These are phyloP conservation scores for Barnettozyma sucrosica DNA, from an alignment of 805 yeast species.

Conservation along the genomic window DNA sequence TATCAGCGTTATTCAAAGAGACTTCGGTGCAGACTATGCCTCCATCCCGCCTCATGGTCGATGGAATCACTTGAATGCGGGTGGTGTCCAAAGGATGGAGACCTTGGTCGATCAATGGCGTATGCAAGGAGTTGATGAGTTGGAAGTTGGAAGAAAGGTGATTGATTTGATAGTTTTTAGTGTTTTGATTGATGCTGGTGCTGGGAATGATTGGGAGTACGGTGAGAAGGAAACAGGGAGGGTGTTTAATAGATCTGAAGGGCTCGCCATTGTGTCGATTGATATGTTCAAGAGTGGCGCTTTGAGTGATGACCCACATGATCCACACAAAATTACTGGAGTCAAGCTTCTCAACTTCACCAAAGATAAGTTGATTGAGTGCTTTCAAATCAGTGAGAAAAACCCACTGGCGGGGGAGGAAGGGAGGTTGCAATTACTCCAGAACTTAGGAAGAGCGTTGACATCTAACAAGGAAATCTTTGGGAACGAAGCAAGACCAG, in stretches of 20 bases:
- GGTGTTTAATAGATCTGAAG: constrained; percentile 47
- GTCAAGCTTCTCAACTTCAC: constrained; percentile 32
- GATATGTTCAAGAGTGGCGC: constrained; percentile 47
- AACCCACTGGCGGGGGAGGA: constrained; percentile 51
- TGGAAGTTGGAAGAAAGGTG: constrained; percentile 47
- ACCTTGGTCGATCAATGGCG: constrained; percentile 36
- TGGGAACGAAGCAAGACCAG: constrained; percentile 44
- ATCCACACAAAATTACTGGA: constrained; percentile 42
- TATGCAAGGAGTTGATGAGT: constrained; percentile 25
- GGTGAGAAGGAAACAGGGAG: constrained; percentile 31
- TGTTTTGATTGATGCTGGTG: constrained; percentile 64
- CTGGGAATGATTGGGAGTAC: constrained; percentile 54
- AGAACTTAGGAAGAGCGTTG: constrained; percentile 44
- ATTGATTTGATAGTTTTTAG: constrained; percentile 55
- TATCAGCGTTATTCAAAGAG: constrained; percentile 33
- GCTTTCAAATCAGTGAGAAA: constrained; percentile 41
- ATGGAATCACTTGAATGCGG: constrained; percentile 59
- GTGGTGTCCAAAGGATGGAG: constrained; percentile 40
- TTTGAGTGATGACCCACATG: constrained; percentile 32
- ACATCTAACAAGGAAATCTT: constrained; percentile 35
- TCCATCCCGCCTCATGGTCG: constrained; percentile 62
- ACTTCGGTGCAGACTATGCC: constrained; percentile 38
- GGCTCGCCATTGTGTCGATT: constrained; percentile 55
- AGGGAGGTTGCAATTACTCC: constrained; percentile 45
- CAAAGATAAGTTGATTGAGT: constrained; percentile 30